phyloP scores from a whole-genome alignment of 306 rosid genomes.

The Coriaria nepalensis region DNA sequence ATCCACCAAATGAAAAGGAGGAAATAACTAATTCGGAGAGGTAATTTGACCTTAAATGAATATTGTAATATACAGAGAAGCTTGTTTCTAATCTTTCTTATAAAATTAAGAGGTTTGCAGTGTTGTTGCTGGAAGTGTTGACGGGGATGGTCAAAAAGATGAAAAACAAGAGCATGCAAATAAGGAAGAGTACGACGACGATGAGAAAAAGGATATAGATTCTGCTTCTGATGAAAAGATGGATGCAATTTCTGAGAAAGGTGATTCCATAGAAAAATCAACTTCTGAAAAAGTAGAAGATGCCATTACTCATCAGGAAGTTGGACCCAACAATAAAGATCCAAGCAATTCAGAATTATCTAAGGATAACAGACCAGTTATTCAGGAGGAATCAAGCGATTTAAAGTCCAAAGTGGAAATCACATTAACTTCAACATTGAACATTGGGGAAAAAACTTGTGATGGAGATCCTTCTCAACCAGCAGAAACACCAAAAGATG shows the following conservation, averaged over 20 bases:
- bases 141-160: conserved; percentile 32
- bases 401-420: conserved; percentile 31
- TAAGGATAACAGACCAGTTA: conserved; percentile 25
- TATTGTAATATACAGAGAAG: conserved; percentile 10
- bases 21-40: conserved; percentile 38
- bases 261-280: conserved; percentile 22
- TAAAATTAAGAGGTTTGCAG: conserved; percentile 21
- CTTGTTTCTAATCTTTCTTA: conserved; percentile 17
- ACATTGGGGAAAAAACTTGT: conserved; percentile 21
- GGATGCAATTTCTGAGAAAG: conserved; percentile 18
- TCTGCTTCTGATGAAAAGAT: conserved; percentile 30
- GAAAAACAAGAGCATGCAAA: conserved; percentile 25
- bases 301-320: conserved; percentile 16
- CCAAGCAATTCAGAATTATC: conserved; percentile 25
- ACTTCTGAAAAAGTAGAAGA: conserved; percentile 29
- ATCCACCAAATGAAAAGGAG: conserved; percentile 46
- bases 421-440: conserved; percentile 30
- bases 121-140: conserved; percentile 22
- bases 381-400: conserved; percentile 23
- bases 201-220: conserved; percentile 23
- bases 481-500: conserved; percentile 22
- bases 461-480: conserved; percentile 30
- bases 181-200: conserved; percentile 28
- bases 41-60: conserved; percentile 30
- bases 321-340: conserved; percentile 23